These are phyloP conservation scores for Warburgia ugandensis DNA, from an alignment of 164 flowering plant genomes.

Conservation along the genomic window DNA sequence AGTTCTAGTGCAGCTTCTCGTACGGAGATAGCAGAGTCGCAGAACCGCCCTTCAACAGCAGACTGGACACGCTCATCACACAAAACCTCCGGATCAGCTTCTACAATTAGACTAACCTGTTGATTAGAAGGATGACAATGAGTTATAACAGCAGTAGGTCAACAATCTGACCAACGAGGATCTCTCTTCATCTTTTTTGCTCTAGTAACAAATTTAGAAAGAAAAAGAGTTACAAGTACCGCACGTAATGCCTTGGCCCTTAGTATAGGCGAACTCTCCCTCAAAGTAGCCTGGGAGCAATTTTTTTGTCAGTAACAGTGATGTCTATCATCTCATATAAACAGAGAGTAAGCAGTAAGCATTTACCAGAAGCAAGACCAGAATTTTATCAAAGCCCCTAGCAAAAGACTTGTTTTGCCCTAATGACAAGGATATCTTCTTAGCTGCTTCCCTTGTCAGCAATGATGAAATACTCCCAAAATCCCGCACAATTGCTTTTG, in stretches of 20 bases:
- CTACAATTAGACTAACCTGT: conserved; percentile 94
- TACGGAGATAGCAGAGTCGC: conserved; percentile 92
- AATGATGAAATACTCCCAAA: conserved; percentile 42
- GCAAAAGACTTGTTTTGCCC: conserved; percentile 82
- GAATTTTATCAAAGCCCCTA: conserved; percentile 94
- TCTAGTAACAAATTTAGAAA: conserved; percentile 5
- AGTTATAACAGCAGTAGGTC: neutral
- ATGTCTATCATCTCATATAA: neutral
- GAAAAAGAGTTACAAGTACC: conserved; percentile 30
- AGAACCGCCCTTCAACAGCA: conserved; percentile 97
- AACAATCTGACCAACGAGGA: conserved; percentile 2
- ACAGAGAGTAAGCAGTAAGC: conserved; percentile 1
- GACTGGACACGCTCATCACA: conserved; percentile 80
- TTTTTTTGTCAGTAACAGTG: too few relatives aligned
- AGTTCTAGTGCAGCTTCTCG: conserved; percentile 98
- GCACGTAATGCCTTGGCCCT: conserved; percentile 94
- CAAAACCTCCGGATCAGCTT: conserved; percentile 95
- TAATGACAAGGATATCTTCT: conserved; percentile 68
- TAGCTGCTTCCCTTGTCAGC: conserved; percentile 62
- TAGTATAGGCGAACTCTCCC: conserved; percentile 83
- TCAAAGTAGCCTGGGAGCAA: conserved; percentile 64
- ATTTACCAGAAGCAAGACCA: conserved; percentile 75
- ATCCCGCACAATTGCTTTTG: conserved; percentile 60
- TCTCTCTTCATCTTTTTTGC: neutral
- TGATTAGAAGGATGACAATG: conserved; percentile 1